Evolutionary conservation across 2,329 filamentous ascomycete genomes (phyloP), one percentile per base, ranked within the genome.

Genomic region (Colletotrichum magnum): DNA sequence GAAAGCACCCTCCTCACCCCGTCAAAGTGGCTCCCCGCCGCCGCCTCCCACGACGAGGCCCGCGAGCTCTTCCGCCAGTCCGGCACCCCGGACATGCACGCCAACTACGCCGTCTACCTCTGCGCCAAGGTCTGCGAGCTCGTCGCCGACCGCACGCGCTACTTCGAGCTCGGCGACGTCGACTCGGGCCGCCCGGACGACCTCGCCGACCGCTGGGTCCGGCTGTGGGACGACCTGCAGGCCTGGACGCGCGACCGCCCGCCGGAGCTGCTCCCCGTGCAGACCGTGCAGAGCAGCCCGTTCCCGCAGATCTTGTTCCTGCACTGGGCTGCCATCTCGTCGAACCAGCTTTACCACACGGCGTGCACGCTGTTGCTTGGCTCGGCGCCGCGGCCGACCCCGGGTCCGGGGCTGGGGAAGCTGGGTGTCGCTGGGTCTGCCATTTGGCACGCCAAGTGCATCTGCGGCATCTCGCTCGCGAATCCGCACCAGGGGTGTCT

Each of bases 81-180:
- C 39, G 51, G 45, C 5, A 60, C 62, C 10, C 80, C 84, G 5
- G 88, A 90, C 71, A 88, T 86, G 82, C 84, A 88, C 70, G 88
- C 88, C 39, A 90, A 90, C 72, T 87, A 87, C 71, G 82, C 87
- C 7, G 87, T 90, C 2, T 90, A 87, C 71, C 80, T 90, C 1
- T 85, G 83, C 58, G 84, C 87, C 4, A 83, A 82, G 64, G 83
- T 83, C 2, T 87, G 84, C 67, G 83, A 88, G 71, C 81, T 89
- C 3, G 78, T 87, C 13, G 81, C 84, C 9, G 80, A 84, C 60
- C 83, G 82, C 18, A 87, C 85, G 3, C 82, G 83, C 41, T 85
- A 80, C 70, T 72, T 82, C 3, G 85, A 88, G 71, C 77, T 87
- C 1, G 83, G 82, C 6, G 80, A 84, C 63, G 74, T 79, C 7